Evolutionary conservation across 2,329 filamentous ascomycete species (phyloP), one percentile per base, ranked within the genome.

Genomic region (Alternaria panax): DNA sequence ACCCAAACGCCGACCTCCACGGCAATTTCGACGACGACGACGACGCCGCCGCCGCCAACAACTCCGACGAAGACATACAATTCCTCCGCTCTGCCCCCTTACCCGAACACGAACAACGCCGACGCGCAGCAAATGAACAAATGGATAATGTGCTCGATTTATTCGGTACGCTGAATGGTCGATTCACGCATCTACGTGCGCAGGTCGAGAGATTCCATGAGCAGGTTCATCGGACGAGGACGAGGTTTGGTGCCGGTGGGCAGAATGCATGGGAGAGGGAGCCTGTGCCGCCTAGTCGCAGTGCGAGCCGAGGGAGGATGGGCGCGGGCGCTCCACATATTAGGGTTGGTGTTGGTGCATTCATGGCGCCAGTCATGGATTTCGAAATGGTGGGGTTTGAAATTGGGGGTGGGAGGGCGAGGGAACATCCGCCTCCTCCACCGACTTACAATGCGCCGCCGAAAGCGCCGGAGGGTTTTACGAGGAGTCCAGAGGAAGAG

Each of bases 401-500:
- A 18, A 30, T 83, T 57, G 80, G 79, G 0, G 53, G 73, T 5
- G 72, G 71, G 11, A 57, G 61, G 14, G 59, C 61, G n/a, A 57
- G 60, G 27, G 59, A 65, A 36, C 53, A 66, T 24, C 71, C 75
- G 20, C 51, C 66, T 11, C 48, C 66, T 2, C 71, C 75, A n/a
- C 76, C 78, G 7, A 80, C 78, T 68, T 86, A 94, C 75, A 85
- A 89, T 42, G 83, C 89, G 0, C 89, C 91, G 0, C 81, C 84
- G n/a, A 80, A 88, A 0, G 83, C 91, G 0, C 84, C 85, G 6
- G 81, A 87, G n/a, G 94, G 93, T 0, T 98, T 95, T 71, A 96
- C 92, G 1, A 85, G 93, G 59, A 88, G 87, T 48, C 91, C 92
- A 0, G 86, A 82, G 38, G 89, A 92, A 34, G 88, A 92, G 16